Evolutionary conservation across 2,329 filamentous ascomycete species (phyloP).

Genomic region (Cercospora zeae-maydis): DNA sequence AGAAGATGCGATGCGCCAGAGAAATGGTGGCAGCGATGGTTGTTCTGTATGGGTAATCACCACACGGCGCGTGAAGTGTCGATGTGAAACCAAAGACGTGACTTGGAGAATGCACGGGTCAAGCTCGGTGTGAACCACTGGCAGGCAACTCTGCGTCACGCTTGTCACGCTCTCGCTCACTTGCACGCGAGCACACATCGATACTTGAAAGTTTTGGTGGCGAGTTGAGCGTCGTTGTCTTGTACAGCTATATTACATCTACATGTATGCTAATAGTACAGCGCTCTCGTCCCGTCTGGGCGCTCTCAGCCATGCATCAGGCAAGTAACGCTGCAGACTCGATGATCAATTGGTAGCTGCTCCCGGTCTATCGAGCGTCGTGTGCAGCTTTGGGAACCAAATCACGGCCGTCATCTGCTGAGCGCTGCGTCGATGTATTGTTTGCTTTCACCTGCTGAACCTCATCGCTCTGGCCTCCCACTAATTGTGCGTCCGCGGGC

Average conservation of each 20-base stretch:
- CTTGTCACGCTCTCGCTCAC: constrained; percentile 2
- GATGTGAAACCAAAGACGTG: neutral
- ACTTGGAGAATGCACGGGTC: neutral
- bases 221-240: constrained; percentile 9
- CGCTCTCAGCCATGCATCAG: neutral
- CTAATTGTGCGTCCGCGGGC: neutral
- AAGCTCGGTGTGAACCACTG: constrained; percentile 1
- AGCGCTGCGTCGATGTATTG: constrained; percentile 1
- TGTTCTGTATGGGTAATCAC: neutral
- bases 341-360: neutral
- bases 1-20: neutral
- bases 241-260: constrained; percentile 17
- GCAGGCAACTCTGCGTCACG: neutral
- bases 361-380: constrained; percentile 9
- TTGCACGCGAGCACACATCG: neutral
- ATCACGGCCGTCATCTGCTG: constrained; percentile 9
- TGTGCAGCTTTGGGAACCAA: constrained; percentile 14
- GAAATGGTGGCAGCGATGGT: neutral
- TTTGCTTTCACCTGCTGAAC: neutral
- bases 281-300: neutral
- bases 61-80: neutral
- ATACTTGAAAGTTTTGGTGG: neutral
- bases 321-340: neutral
- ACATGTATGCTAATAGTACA: constrained; percentile 16
- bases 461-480: neutral